These are phyloP conservation scores for Daucus carota DNA, from an alignment of 129 eudicot species.

Conservation along the genomic window DNA sequence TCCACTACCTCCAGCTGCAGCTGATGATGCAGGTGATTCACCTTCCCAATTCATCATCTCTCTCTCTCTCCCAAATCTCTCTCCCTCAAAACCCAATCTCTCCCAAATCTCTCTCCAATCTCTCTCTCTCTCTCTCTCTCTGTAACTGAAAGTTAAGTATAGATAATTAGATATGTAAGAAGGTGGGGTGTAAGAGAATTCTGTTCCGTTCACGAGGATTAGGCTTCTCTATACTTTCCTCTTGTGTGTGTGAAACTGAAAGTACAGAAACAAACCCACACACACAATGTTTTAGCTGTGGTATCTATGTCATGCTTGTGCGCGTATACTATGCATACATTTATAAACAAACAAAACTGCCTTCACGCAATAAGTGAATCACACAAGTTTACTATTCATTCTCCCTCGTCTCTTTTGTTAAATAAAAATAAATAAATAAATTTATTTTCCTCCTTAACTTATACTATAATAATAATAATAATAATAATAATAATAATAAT, in stretches of 20 bases:
- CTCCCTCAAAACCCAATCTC: conserved; percentile 14
- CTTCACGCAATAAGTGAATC: not conserved
- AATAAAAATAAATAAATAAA: too few species aligned
- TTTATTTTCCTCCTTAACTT: too few species aligned
- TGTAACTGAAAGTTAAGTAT: not conserved
- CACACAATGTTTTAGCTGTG: not conserved
- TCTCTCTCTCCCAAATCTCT: not conserved
- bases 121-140: not conserved
- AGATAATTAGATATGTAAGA: not conserved
- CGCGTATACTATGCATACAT: not conserved
- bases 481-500: too few species aligned
- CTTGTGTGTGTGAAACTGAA: conserved; percentile 3
- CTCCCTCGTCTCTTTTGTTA: too few species aligned
- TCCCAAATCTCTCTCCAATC: not conserved
- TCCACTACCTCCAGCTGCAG: conserved; percentile 25
- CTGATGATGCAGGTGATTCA: conserved; percentile 35
- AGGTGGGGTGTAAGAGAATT: conserved; percentile 2
- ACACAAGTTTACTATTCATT: too few species aligned
- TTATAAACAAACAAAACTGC: not conserved
- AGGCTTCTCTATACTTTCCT: not conserved
- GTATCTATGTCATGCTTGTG: not conserved
- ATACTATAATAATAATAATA: too few species aligned
- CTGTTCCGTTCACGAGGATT: not conserved
- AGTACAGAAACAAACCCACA: not conserved
- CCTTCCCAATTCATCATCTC: conserved; percentile 57